Evolutionary conservation across 169 alveolate species (phyloP).

Genomic region (Plasmodium coatneyi): DNA sequence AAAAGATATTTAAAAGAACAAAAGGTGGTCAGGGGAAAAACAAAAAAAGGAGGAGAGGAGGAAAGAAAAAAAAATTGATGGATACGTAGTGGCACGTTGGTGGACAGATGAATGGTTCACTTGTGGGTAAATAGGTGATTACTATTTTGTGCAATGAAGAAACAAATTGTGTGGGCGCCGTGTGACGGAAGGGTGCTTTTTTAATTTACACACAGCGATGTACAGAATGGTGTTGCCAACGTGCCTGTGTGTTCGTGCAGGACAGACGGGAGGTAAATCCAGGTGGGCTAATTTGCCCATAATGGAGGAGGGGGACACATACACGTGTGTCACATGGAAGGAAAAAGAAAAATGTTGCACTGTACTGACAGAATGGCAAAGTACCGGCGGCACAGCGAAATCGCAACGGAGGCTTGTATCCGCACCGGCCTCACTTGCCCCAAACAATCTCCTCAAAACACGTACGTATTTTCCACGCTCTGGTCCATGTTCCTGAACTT

Average conservation of each 20-base stretch:
- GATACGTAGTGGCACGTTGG: neutral
- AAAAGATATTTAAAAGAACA: slow-evolving; percentile 75
- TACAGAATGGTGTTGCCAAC: neutral
- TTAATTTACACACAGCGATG: neutral
- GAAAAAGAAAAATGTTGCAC: neutral
- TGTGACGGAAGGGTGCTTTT: neutral
- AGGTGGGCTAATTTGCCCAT: neutral
- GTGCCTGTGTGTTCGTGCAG: neutral
- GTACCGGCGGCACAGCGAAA: neutral
- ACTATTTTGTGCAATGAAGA: neutral
- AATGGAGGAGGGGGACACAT: neutral
- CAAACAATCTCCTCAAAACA: slow-evolving; percentile 11
- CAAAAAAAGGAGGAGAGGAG: neutral
- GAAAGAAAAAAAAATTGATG: neutral
- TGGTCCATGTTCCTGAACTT: neutral
- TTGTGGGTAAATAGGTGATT: too few species aligned
- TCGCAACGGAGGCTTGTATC: neutral
- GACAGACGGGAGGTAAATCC: neutral
- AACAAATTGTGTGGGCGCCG: neutral
- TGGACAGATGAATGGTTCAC: neutral
- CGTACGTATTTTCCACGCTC: slow-evolving; percentile 46
- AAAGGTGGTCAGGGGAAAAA: slow-evolving; percentile 25
- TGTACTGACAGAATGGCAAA: neutral
- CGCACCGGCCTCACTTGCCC: neutral
- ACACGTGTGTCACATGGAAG: neutral